phyloP scores from a whole-genome alignment of 2,329 filamentous ascomycete genomes.

The Aspergillus japonicus region DNA sequence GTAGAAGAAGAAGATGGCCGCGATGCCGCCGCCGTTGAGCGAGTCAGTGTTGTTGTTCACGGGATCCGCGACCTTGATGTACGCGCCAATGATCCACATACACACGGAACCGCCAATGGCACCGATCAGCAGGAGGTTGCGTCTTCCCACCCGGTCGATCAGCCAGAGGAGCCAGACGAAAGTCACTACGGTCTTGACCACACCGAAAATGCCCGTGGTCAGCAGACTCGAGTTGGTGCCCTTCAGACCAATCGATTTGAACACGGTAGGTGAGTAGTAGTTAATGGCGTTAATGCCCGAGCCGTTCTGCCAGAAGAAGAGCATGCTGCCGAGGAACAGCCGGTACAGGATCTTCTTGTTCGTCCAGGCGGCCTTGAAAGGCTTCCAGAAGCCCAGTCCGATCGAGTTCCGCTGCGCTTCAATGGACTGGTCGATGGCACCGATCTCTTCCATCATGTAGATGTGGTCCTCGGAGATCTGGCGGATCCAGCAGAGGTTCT shows the following conservation, averaged over 20 bases:
- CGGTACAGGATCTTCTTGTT: slow-evolving; percentile 64
- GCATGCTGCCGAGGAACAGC: slow-evolving; percentile 69
- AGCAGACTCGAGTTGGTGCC: slow-evolving; percentile 60
- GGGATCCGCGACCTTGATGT: slow-evolving; percentile 37
- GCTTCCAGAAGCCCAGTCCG: slow-evolving; percentile 72
- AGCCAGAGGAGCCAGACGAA: slow-evolving; percentile 68
- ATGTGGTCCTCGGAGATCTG: slow-evolving; percentile 44
- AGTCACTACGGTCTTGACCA: slow-evolving; percentile 70
- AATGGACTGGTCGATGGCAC: slow-evolving; percentile 67
- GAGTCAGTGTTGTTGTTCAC: slow-evolving; percentile 20
- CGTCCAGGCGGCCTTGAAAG: slow-evolving; percentile 58
- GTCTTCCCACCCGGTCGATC: slow-evolving; percentile 63
- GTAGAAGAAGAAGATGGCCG: slow-evolving; percentile 66
- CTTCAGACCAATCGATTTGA: slow-evolving; percentile 63
- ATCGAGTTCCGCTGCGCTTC: slow-evolving; percentile 63
- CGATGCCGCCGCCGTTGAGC: slow-evolving; percentile 37
- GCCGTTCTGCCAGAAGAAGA: slow-evolving; percentile 80
- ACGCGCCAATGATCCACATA: slow-evolving; percentile 39
- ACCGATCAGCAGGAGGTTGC: slow-evolving; percentile 65
- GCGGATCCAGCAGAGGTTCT: slow-evolving; percentile 51
- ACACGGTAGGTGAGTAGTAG: slow-evolving; percentile 70
- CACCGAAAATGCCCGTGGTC: slow-evolving; percentile 74
- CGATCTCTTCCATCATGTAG: slow-evolving; percentile 73
- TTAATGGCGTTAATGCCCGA: slow-evolving; percentile 76
- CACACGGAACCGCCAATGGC: slow-evolving; percentile 57